Percentiles rank a stretch among this genome's conserved stretches.
These are phyloP conservation scores for Talaromyces sp. DNA, from an alignment of 2,329 filamentous ascomycete genomes.

Conservation along the genomic window DNA sequence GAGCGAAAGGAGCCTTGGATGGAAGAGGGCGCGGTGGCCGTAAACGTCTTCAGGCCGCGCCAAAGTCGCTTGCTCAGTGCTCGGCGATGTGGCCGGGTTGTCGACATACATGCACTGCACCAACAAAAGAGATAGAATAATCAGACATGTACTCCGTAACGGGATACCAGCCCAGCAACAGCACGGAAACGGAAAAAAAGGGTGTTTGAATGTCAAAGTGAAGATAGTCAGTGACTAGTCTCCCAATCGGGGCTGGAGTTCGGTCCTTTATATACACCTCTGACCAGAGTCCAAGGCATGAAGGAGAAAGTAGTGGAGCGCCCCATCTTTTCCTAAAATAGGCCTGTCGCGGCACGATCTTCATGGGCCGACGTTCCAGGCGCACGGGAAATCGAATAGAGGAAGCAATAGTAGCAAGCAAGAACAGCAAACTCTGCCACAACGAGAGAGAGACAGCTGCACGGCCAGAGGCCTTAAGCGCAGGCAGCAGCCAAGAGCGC, in stretches of 20 bases:
- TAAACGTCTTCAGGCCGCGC: constrained; percentile 4
- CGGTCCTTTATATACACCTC: constrained; percentile 10
- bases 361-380: neutral
- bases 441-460: neutral
- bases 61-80: constrained; percentile 10
- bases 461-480: neutral
- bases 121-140: neutral
- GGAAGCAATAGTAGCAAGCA: neutral
- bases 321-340: neutral
- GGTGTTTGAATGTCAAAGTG: neutral
- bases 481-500: neutral
- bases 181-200: too few relatives aligned
- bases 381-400: neutral
- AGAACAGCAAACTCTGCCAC: too few relatives aligned
- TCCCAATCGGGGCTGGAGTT: neutral
- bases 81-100: constrained; percentile 1
- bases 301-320: neutral
- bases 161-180: neutral
- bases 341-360: neutral
- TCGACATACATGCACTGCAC: constrained; percentile 13
- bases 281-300: neutral
- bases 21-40: neutral
- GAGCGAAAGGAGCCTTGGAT: neutral
- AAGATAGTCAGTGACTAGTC: neutral
- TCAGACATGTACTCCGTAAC: constrained; percentile 2